Percentiles rank a stretch among this genome's conserved stretches.
Conservation (phyloP, 2,329 filamentous ascomycete species). For the Leptosphaerulina australis region DNA sequence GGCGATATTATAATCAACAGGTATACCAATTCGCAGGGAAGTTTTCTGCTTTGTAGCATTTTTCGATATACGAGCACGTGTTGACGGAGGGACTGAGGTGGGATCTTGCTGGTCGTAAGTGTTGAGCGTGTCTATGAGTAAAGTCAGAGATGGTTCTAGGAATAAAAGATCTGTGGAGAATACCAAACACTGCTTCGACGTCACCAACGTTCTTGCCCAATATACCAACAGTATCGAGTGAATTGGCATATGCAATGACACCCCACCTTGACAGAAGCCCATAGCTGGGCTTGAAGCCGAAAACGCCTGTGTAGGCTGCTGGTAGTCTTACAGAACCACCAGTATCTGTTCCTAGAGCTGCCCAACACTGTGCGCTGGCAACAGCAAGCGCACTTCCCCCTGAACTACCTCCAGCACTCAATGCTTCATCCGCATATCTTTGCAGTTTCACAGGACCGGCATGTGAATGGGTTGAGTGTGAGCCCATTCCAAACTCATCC, state of each 20-base stretch:
- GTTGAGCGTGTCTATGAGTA: slow-evolving; percentile 56
- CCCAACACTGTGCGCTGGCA: slow-evolving; percentile 65
- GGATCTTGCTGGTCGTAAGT: slow-evolving; percentile 74
- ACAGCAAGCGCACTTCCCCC: slow-evolving; percentile 92
- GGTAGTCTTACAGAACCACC: slow-evolving; percentile 87
- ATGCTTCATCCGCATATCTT: slow-evolving; percentile 52
- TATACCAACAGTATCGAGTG: slow-evolving; percentile 86
- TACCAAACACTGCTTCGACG: slow-evolving; percentile 53
- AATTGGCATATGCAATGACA: slow-evolving; percentile 90
- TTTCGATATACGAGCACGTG: slow-evolving; percentile 56
- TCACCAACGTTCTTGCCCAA: slow-evolving; percentile 63
- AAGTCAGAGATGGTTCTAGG: slow-evolving; percentile 5
- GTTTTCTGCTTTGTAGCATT: neutral
- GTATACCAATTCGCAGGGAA: slow-evolving; percentile 60
- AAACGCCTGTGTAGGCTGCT: slow-evolving; percentile 80
- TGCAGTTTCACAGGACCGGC: slow-evolving; percentile 64
- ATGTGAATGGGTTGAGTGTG: slow-evolving; percentile 72
- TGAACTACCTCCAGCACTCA: slow-evolving; percentile 66
- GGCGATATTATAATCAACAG: slow-evolving; percentile 82
- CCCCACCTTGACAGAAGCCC: slow-evolving; percentile 85
- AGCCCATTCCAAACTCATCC: slow-evolving; percentile 97
- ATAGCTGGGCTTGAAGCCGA: slow-evolving; percentile 92
- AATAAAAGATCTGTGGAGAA: neutral
- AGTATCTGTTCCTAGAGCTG: slow-evolving; percentile 89
- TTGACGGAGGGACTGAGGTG: slow-evolving; percentile 67